Evolutionary conservation across 2,329 filamentous ascomycete species (phyloP), one percentile per base, ranked within the genome.

Genomic region (Pseudogymnoascus sp.): DNA sequence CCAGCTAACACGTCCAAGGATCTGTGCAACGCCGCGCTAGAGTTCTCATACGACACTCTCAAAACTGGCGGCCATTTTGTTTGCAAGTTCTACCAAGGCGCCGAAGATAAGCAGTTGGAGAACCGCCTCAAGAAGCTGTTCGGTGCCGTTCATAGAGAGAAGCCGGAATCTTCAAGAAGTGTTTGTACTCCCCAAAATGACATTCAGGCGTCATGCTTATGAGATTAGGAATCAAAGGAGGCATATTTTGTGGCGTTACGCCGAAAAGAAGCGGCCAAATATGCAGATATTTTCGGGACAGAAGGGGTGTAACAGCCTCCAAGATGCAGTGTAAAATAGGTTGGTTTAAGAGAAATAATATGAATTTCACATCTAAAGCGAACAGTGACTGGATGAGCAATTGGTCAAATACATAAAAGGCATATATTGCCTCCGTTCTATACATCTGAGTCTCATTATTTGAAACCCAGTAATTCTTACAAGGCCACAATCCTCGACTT

Each of bases 31-130:
- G 90, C 92, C 21, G 94, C 94, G 3, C 77, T 99, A 41, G 79
- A 80, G 12, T 99, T 99, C 74, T 85, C 88, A 57, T 89, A 85
- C 72, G 90, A 96, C 66, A 94, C 90, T 6, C 79, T 99, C 19
- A 86, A 83, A 66, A 74, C 82, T 3, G 90, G 90, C 18, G 94
- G 95, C 1, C 88, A 95, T 71, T 96, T 99, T 67, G 82, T 99
- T 45, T 96, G 92, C 81, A 99, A 99, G 73, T 99, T 95, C 74
- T 99, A 97, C 72, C 90, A 95, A 72, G 94, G 94, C 3, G 72
- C 79, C 4, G 92, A 96, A 72, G 92, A 97, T 69, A 92, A 89
- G 73, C 77, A 76, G 1, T 74, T 99, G 9, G 90, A 96, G 75
- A 78, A 74, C 63, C 82, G 83, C 66, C 77, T 99, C 38, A 89